Evolutionary conservation across 1,284 basidiomycete genomes (phyloP), one percentile per base, ranked within the genome.

Genomic region (Malassezia yamatoensis): DNA sequence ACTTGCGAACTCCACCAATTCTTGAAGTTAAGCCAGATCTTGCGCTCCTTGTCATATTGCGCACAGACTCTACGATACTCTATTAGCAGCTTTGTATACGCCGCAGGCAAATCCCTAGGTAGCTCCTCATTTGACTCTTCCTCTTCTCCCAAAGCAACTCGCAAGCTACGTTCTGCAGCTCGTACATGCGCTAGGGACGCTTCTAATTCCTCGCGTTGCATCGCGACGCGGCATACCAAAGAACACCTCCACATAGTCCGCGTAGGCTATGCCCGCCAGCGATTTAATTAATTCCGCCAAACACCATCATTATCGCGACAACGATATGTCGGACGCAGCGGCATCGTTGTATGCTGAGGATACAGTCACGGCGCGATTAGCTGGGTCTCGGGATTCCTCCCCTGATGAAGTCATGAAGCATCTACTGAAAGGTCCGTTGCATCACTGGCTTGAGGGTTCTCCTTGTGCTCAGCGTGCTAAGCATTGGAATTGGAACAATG

Each of bases 401-500:
- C 16, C 6, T 15, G 34, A 45, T 45, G 24, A 15, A 10, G 18
- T 45, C 7, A 45, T 29, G 13, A 24, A 32, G 13, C 13, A 20
- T 11, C 16, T 45, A 21, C 24, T 45, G 7, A 29, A 33, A 13
- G 43, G 43, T 9, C 43, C 45, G 6, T 34, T 53, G 20, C 45
- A 53, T 5, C 5, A 48, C 4, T 54, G 32, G 34, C 36, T 52
- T 63, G 64, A 41, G 54, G 67, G 59, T 58, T 68, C 62, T 59
- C 66, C 58, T 59, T 66, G 24, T 2, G 47, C 33, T 32, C 63
- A 65, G 2, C 59, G 71, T 35, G 68, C 64, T 10, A 63, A 62
- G 44, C 59, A 67, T 42, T 74, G 71, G 71, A 55, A 65, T 38
- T 74, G 71, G 71, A 60, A 68, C 54, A 63, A 68, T 29, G 70